Percentiles rank a stretch among this genome's conserved stretches.
Evolutionary conservation across 1,284 basidiomycete species (phyloP).

Genomic region (Vanrija pseudolonga): DNA sequence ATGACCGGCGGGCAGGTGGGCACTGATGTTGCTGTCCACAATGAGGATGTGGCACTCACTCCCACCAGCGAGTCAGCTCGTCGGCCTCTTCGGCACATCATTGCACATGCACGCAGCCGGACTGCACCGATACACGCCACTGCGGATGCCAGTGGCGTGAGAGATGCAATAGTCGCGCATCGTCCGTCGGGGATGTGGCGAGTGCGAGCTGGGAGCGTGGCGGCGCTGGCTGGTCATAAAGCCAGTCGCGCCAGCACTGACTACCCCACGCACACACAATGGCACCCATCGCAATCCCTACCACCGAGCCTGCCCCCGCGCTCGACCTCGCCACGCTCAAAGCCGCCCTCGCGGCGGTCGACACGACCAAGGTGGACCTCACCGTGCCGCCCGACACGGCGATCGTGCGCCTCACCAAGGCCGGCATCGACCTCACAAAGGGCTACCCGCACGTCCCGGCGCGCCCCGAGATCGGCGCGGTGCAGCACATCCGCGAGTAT

Average conservation of each 20-base stretch:
- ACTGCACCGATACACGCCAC: too few relatives aligned
- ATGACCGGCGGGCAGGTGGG: too few relatives aligned
- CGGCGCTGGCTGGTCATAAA: too few relatives aligned
- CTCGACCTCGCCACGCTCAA: conserved; percentile 27
- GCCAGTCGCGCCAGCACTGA: conserved; percentile 44
- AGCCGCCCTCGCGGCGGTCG: conserved; percentile 11
- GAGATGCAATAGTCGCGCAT: too few relatives aligned
- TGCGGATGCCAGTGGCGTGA: too few relatives aligned
- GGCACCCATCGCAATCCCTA: conserved; percentile 18
- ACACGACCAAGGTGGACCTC: conserved; percentile 9
- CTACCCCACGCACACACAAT: conserved; percentile 5
- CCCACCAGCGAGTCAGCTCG: too few relatives aligned
- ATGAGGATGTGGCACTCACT: too few relatives aligned
- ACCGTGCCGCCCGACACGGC: conserved; percentile 34
- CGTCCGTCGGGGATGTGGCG: too few relatives aligned
- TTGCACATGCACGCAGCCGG: too few relatives aligned
- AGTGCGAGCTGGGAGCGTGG: too few relatives aligned
- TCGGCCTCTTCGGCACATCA: too few relatives aligned
- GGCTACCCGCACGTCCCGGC: conserved; percentile 40
- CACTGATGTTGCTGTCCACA: too few relatives aligned
- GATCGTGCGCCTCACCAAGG: conserved; percentile 30
- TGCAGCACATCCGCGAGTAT: conserved; percentile 32
- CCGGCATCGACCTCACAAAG: conserved; percentile 36
- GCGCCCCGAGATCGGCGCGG: conserved; percentile 33
- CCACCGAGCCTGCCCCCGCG: not conserved